Evolutionary conservation across 2,329 filamentous ascomycete genomes (phyloP).

Genomic region (Penicillium sp.): DNA sequence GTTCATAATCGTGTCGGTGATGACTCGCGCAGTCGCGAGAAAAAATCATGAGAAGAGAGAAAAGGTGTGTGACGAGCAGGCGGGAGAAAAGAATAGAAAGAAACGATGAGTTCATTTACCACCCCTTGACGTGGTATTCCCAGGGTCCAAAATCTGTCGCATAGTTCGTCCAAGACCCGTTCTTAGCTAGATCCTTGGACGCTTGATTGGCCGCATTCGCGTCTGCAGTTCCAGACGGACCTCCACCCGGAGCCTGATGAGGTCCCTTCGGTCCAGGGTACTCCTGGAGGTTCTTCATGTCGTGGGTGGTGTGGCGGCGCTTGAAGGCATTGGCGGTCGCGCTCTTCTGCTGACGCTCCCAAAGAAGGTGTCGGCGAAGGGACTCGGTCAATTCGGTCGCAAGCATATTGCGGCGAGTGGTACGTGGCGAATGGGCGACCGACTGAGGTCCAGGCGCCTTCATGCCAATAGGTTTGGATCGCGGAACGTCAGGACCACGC

Average conservation of each 20-base stretch:
- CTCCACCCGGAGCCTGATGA: slow-evolving; percentile 43
- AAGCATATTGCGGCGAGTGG: slow-evolving; percentile 93
- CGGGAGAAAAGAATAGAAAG: neutral
- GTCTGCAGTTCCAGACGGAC: slow-evolving; percentile 27
- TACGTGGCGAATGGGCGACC: slow-evolving; percentile 83
- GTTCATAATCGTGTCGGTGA: slow-evolving; percentile 40
- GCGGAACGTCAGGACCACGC: slow-evolving; percentile 66
- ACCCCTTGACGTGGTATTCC: slow-evolving; percentile 84
- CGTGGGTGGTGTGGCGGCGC: slow-evolving; percentile 85
- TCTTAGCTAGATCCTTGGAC: slow-evolving; percentile 64
- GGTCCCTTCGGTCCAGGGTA: slow-evolving; percentile 69
- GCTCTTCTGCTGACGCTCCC: slow-evolving; percentile 94
- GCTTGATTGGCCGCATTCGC: slow-evolving; percentile 38
- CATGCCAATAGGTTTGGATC: slow-evolving; percentile 80
- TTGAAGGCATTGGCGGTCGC: slow-evolving; percentile 88
- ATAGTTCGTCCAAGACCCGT: slow-evolving; percentile 82
- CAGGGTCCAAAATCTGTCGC: slow-evolving; percentile 75
- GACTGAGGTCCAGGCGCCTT: slow-evolving; percentile 71
- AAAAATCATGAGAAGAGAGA: slow-evolving; percentile 6
- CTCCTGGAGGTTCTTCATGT: slow-evolving; percentile 85
- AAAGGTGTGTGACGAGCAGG: neutral
- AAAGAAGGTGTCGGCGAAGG: slow-evolving; percentile 85
- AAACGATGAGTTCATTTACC: slow-evolving; percentile 56
- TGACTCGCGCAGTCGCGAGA: slow-evolving; percentile 15
- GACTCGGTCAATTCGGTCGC: slow-evolving; percentile 93